Conservation (phyloP, 257 asterid genomes). For the Capsicum rhomboideum region DNA sequence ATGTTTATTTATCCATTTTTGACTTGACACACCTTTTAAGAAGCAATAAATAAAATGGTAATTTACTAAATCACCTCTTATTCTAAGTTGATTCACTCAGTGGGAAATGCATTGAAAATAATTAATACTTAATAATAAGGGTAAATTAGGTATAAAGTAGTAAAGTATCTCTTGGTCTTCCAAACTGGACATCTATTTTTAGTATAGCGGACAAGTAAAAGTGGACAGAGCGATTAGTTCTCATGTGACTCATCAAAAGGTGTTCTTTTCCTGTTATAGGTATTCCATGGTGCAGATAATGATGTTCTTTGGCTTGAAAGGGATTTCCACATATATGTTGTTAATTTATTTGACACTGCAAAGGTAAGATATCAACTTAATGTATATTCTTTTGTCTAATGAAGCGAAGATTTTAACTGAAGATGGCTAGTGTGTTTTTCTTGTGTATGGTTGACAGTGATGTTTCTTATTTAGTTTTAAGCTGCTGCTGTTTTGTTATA, state of each 20-base stretch:
- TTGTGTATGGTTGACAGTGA: neutral
- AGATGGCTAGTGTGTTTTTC: neutral
- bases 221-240: neutral
- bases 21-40: neutral
- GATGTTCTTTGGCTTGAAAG: slow-evolving; percentile 98
- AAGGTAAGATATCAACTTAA: slow-evolving; percentile 43
- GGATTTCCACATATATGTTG: slow-evolving; percentile 90
- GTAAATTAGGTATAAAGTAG: neutral
- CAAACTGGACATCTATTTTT: neutral
- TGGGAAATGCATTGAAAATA: neutral
- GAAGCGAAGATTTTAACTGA: slow-evolving; percentile 1
- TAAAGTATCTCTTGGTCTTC: neutral
- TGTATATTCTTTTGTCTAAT: slow-evolving; percentile 1
- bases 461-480: neutral
- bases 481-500: slow-evolving; percentile 7
- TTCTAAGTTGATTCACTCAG: neutral
- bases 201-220: neutral
- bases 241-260: neutral
- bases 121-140: neutral
- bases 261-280: slow-evolving; percentile 34
- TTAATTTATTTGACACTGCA: slow-evolving; percentile 88
- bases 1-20: neutral
- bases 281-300: slow-evolving; percentile 96
- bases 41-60: neutral
- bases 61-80: neutral